Evolutionary conservation across 139 green algal species (phyloP).

Genomic region (Micractinium sp.): DNA sequence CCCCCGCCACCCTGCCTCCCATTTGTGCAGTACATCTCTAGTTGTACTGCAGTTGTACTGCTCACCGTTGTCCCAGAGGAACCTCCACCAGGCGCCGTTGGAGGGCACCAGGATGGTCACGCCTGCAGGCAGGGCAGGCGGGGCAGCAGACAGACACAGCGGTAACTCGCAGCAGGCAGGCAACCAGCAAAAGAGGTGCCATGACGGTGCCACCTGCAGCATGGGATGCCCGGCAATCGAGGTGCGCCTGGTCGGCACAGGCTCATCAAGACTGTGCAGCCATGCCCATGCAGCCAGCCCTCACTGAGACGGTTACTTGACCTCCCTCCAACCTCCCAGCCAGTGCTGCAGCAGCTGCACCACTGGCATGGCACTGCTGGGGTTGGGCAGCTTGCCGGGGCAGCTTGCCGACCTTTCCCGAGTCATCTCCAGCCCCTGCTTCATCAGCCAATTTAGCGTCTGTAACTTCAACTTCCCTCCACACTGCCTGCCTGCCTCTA

Average conservation of each 20-base stretch:
- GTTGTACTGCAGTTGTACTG: neutral
- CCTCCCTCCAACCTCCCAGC: too few species aligned
- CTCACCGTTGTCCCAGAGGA: conserved; percentile 40
- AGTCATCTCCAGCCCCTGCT: neutral
- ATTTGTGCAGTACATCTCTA: neutral
- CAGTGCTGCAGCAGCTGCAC: too few species aligned
- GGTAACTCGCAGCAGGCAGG: too few species aligned
- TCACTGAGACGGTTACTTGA: too few species aligned
- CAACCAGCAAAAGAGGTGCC: too few species aligned
- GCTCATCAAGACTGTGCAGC: too few species aligned
- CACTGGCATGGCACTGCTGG: neutral
- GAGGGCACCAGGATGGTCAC: conserved; percentile 43
- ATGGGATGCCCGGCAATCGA: too few species aligned
- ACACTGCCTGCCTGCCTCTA: neutral
- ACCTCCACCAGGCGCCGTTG: conserved; percentile 35
- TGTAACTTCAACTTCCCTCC: neutral
- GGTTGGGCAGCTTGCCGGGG: neutral
- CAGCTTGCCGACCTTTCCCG: neutral
- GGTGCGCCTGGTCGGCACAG: too few species aligned
- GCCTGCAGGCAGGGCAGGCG: neutral
- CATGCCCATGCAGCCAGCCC: too few species aligned
- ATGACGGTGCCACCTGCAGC: too few species aligned
- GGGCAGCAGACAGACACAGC: neutral
- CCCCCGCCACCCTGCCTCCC: too few species aligned
- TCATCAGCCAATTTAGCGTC: too few species aligned